These are phyloP conservation scores for Solanum chilense DNA, from an alignment of 257 asterid species.

Conservation along the genomic window DNA sequence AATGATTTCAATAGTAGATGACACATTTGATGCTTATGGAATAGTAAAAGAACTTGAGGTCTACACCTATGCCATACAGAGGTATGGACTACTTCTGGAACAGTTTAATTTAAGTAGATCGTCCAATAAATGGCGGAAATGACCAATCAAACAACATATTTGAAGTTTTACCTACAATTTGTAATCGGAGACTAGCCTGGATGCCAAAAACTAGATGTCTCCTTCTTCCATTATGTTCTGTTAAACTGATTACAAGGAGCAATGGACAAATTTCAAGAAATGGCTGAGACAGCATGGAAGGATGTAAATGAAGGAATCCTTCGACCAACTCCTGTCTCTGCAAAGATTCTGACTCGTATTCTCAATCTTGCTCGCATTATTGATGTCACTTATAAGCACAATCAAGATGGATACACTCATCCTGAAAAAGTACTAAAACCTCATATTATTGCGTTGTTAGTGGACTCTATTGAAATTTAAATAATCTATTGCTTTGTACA, in stretches of 20 bases:
- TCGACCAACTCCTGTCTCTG: conserved; percentile 2
- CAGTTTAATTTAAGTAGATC: not conserved
- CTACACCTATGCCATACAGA: not conserved
- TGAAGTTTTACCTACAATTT: not conserved
- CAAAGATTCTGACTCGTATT: conserved; percentile 8
- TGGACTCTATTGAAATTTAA: conserved; percentile 1
- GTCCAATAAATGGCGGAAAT: not conserved
- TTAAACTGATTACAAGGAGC: conserved; percentile 18
- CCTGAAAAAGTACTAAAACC: conserved; percentile 12
- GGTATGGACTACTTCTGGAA: not conserved
- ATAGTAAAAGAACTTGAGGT: not conserved
- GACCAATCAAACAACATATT: not conserved
- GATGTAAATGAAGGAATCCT: conserved; percentile 32
- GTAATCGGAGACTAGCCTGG: not conserved
- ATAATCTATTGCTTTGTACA: not conserved
- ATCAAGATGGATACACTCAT: conserved; percentile 33
- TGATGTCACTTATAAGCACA: conserved; percentile 24
- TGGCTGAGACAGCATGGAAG: conserved; percentile 38
- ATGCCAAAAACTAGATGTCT: not conserved
- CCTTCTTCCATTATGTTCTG: not conserved
- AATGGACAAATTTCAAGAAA: conserved; percentile 10
- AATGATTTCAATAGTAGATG: not conserved
- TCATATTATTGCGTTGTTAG: conserved; percentile 10
- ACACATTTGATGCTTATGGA: not conserved
- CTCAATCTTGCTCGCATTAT: conserved; percentile 22